Evolutionary conservation across 441 rosid genomes (phyloP).

Genomic region (Metrosideros polymorpha): DNA sequence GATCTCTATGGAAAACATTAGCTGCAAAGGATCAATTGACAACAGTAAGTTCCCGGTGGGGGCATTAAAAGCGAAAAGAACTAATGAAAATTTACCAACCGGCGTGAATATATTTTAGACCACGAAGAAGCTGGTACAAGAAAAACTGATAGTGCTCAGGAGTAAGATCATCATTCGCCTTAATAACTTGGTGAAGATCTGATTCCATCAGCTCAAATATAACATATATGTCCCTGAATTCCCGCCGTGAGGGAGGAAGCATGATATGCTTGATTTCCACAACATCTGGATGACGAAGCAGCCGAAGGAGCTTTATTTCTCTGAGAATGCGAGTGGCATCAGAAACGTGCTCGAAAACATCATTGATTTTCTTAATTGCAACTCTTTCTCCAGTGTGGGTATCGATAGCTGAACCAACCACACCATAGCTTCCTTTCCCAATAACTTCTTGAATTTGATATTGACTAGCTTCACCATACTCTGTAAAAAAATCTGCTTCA

Average conservation of each 20-base stretch:
- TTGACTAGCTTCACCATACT: background rate
- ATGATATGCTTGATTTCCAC: slow-evolving; percentile 2
- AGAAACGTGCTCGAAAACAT: background rate
- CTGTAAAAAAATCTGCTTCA: background rate
- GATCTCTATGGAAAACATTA: background rate
- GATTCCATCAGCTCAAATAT: background rate
- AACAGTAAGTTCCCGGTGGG: background rate
- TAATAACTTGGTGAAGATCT: slow-evolving; percentile 1
- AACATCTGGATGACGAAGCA: background rate
- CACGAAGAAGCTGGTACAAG: slow-evolving; percentile 1
- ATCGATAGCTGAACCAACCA: background rate
- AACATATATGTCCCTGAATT: background rate
- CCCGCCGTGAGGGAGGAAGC: slow-evolving; percentile 2
- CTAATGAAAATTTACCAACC: background rate
- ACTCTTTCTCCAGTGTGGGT: background rate
- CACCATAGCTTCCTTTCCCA: background rate
- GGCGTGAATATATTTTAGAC: background rate
- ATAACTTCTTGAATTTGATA: slow-evolving; percentile 1
- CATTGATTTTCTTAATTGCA: background rate
- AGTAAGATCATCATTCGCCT: slow-evolving; percentile 1
- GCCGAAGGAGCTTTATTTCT: slow-evolving; percentile 1
- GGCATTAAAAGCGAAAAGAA: background rate
- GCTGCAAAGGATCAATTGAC: background rate
- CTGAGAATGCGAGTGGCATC: slow-evolving; percentile 2
- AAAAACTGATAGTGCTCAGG: background rate